Evolutionary conservation across 495 filamentous ascomycete species (phyloP).

Genomic region (Neurospora intermedia): DNA sequence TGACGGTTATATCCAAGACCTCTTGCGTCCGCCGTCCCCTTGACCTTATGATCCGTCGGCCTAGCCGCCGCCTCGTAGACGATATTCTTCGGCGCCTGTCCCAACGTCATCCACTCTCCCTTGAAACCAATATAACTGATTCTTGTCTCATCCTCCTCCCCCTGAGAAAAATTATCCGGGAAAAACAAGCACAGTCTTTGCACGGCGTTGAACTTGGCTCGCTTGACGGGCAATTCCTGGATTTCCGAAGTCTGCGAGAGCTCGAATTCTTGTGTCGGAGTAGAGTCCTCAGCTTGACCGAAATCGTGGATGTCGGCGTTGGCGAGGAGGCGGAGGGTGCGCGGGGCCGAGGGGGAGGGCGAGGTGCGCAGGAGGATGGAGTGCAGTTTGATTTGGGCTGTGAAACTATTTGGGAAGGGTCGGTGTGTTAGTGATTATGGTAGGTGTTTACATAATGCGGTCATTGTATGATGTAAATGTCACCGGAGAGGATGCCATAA

Average conservation of each 20-base stretch:
- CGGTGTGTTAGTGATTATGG: too few relatives aligned
- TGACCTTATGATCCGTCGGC: slow-evolving; percentile 65
- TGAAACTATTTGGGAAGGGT: slow-evolving; percentile 52
- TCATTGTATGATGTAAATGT: too few relatives aligned
- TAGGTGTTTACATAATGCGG: too few relatives aligned
- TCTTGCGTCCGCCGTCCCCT: slow-evolving; percentile 30
- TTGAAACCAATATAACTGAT: slow-evolving; percentile 84
- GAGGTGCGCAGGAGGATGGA: slow-evolving; percentile 75
- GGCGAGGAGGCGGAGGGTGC: slow-evolving; percentile 70
- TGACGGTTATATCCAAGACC: not conserved
- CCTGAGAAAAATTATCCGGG: slow-evolving; percentile 57
- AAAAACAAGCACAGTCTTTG: slow-evolving; percentile 74
- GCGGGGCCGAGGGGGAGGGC: slow-evolving; percentile 57
- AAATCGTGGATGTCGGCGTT: slow-evolving; percentile 88
- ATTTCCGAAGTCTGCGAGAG: slow-evolving; percentile 70
- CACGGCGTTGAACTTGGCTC: slow-evolving; percentile 79
- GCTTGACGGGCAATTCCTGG: slow-evolving; percentile 70
- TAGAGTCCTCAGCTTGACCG: slow-evolving; percentile 51
- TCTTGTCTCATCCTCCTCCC: slow-evolving; percentile 65
- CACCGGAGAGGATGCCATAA: too few relatives aligned
- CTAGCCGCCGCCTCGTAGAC: slow-evolving; percentile 92
- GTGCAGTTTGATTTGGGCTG: slow-evolving; percentile 85
- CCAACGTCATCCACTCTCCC: slow-evolving; percentile 81
- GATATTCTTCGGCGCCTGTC: slow-evolving; percentile 71
- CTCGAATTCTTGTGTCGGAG: slow-evolving; percentile 66